Evolutionary conservation across 75 land plant species (phyloP), one percentile per base, ranked within the genome.

Genomic region (Isoetes taiwanensis): DNA sequence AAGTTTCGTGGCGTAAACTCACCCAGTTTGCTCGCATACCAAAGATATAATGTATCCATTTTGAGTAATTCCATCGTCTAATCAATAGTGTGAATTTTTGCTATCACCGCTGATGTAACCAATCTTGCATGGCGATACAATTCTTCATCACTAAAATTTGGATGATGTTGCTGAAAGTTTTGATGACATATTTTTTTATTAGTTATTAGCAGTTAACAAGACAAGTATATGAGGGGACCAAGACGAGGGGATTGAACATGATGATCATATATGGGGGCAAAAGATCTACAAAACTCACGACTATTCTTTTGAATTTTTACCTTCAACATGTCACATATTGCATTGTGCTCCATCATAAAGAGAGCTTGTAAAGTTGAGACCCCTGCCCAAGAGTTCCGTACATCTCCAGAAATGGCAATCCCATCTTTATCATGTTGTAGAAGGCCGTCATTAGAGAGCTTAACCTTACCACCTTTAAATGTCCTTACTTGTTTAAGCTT

Each of bases 31-130:
- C 43, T 19, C 72, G 71, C 82, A 82, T 72, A 12, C 59, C 83
- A 2, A 76, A 73, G 0, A n/a, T 57, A 33, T 58, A 80, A 39
- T 12, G 78, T 75, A 31, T 80, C 70, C 8, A 68, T 84, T 35
- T 84, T 84, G 10, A 84, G 73, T 5, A 84, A 72, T 62, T 84
- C 81, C 14, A 81, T 67, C 21, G 88, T 84, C 84, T 83, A 84
- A 41, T 84, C 84, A 32, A 84, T 84, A 34, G 88, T 80, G 63
- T 80, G 88, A 19, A 84, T 62, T 61, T 80, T 84, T 1, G 88
- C 88, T 52, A 84, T 67, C 0, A 80, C 79, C 20, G 78, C 80
- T 10, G 83, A 70, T 30, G 76, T 74, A 37, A 75, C 84, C 34
- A 80, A 34, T 53, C 76, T 62, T 26, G 76, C 84, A 32, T 69